Base-by-base conservation (phyloP, 2,329 filamentous ascomycete species). In the Curvularia verruculosa region DNA sequence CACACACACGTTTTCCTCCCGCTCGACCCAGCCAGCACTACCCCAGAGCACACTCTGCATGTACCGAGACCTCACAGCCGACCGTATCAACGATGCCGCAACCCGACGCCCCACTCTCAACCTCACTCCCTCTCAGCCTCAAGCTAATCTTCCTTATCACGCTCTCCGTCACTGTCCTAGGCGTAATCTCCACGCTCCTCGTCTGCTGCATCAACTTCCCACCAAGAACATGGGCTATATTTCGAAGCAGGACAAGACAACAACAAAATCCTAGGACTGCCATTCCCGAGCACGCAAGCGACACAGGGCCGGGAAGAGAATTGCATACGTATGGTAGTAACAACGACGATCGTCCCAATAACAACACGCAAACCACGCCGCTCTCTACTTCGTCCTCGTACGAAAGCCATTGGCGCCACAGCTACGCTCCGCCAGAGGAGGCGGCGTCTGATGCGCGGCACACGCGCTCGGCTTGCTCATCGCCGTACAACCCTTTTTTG, bases 401-500 rank as follows among this genome's bases (percentile, higher is more conserved):
- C 8, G 7, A 10, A 29, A 29, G 28, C 28, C 28, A 10, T 29
- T n/a, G 15, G 2, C 34, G 34, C 15, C 15, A 36, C 5, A 36
- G 15, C 34, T 15, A 36, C 15, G 18, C 15, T n/a, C 4, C 34
- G 9, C 34, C n/a, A 36, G 34, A 36, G 15, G 13, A 15, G 1
- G 9, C n/a, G 1, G 5, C 34, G 5, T 36, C 9, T 3, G n/a
- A 5, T 36, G 5, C 34, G 34, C 34, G 15, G 5, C 5, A 15
- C 15, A 5, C 15, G 4, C 34, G n/a, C 15, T 36, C 34, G 7
- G 6, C 34, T 5, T 15, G 15, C 10, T 19, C 18, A 7, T 36
- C 49, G 3, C 54, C 34, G 5, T 6, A 9, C 2, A 48, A 56
- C n/a, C 36, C 49, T 1, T 56, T 56, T 3, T 28, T 56, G 8